A percentile compares a stretch with the other conserved stretches of the same genome.
These are phyloP conservation scores for Cystoisospora suis DNA, from an alignment of 169 alveolate species.

Conservation along the genomic window DNA sequence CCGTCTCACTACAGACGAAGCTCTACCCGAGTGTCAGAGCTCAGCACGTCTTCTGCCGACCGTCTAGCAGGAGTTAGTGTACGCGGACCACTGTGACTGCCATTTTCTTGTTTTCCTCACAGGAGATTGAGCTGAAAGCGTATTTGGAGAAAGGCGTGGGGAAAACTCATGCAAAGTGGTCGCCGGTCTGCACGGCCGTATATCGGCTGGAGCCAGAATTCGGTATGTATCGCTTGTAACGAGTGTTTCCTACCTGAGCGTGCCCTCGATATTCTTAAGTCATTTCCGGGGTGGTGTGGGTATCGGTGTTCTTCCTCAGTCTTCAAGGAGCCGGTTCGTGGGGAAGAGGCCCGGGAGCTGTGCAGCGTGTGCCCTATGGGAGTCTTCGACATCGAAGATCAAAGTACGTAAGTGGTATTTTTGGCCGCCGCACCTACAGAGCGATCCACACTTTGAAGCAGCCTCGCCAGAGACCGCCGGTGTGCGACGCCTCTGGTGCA, in stretches of 20 bases:
- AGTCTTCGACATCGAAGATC: constrained; percentile 92
- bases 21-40: not conserved
- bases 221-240: constrained; percentile 7
- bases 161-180: constrained; percentile 98
- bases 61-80: not conserved
- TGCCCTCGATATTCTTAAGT: not conserved
- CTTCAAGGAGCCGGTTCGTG: constrained; percentile 76
- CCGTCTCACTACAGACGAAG: no score
- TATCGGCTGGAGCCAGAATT: constrained; percentile 93
- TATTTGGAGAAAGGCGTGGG: constrained; percentile 97
- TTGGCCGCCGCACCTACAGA: not conserved
- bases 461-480: not conserved
- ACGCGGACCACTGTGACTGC: not conserved
- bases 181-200: constrained; percentile 98
- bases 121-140: constrained; percentile 92
- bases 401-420: constrained; percentile 3
- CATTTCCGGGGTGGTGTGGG: not conserved
- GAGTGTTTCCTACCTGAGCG: not conserved
- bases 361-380: constrained; percentile 92
- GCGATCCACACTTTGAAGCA: not conserved
- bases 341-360: constrained; percentile 90
- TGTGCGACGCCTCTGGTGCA: not conserved
- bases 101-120: not conserved
- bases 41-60: not conserved
- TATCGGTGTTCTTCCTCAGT: constrained; percentile 17